These are phyloP conservation scores for Cinchona pubescens DNA, from an alignment of 257 asterid genomes.

Conservation along the genomic window DNA sequence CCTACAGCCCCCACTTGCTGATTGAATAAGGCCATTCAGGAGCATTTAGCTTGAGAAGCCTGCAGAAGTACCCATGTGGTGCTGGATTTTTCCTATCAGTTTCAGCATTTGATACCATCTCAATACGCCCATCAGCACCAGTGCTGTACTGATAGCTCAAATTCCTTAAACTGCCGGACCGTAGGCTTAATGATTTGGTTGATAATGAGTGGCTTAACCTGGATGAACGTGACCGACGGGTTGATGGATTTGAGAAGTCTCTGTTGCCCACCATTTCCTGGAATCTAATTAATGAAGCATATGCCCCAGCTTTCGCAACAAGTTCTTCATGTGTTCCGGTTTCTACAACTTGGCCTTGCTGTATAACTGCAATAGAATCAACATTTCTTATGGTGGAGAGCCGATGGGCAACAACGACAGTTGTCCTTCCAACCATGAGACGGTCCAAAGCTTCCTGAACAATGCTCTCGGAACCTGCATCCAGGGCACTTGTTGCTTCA, in stretches of 20 bases:
- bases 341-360: constrained; percentile 94
- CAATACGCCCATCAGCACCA: constrained; percentile 94
- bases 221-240: constrained; percentile 78
- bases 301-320: constrained; percentile 79
- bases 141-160: constrained; percentile 93
- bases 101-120: constrained; percentile 94
- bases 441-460: constrained; percentile 95
- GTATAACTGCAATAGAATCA: constrained; percentile 86
- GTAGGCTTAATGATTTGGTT: constrained; percentile 89
- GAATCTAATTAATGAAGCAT: constrained; percentile 77
- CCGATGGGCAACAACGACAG: constrained; percentile 93
- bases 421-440: constrained; percentile 87
- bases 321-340: constrained; percentile 94
- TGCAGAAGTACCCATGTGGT: constrained; percentile 77
- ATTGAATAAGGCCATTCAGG: constrained; percentile 99
- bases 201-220: constrained; percentile 88
- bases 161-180: constrained; percentile 91
- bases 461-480: constrained; percentile 81
- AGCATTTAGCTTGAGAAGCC: constrained; percentile 79
- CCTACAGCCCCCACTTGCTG: constrained; percentile 95
- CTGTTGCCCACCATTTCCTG: constrained; percentile 87
- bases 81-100: constrained; percentile 83
- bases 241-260: constrained; percentile 83
- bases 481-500: constrained; percentile 95
- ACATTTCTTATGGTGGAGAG: constrained; percentile 86